Base-by-base conservation (phyloP, 2,329 filamentous ascomycete genomes). In the Fusarium begoniae region DNA sequence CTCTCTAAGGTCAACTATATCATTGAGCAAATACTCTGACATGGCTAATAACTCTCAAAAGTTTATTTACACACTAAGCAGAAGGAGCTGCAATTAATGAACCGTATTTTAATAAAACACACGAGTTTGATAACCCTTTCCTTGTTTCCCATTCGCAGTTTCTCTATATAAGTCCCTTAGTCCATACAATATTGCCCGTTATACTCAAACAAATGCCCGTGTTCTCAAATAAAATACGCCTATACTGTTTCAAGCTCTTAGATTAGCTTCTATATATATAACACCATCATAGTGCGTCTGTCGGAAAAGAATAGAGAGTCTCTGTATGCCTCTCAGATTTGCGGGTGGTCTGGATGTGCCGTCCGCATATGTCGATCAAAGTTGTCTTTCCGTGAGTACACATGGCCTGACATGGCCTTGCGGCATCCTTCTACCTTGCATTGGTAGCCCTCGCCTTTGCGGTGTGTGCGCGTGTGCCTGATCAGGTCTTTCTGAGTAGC, bases 341-440 rank as follows among this genome's bases (percentile, higher is more conserved):
- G 66, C n/a, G 75, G 69, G 9, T 78, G 77, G 4, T 77, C 69
- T 35, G 76, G 73, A 43, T 78, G 77, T n/a, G 77, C 77, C 24
- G 77, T 78, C 28, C 77, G 57, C 77, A 78, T 78, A 63, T 78
- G 77, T 24, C 77, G 72, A 50, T 78, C 77, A 56, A 78, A 78
- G 53, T 78, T 78, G 73, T 78, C 77, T 64, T 78, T 78, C 24
- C 77, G 66, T 40, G 75, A 79, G 68, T 79, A 78, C 28, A 79
- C 72, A 57, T 78, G 77, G 11, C 77, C 77, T 10, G 75, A 71
- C 38, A 76, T 77, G 17, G 77, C 77, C 61, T 78, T 78, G 41
- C 77, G 75, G 51, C 77, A 78, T 24, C 77, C 77, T 20, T 78
- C 75, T 24, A 79, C 77, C 51, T 63, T 69, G 60, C 77, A 78